Conservation (phyloP, 164 flowering plant species). For the Vitis rotundifolia region DNA sequence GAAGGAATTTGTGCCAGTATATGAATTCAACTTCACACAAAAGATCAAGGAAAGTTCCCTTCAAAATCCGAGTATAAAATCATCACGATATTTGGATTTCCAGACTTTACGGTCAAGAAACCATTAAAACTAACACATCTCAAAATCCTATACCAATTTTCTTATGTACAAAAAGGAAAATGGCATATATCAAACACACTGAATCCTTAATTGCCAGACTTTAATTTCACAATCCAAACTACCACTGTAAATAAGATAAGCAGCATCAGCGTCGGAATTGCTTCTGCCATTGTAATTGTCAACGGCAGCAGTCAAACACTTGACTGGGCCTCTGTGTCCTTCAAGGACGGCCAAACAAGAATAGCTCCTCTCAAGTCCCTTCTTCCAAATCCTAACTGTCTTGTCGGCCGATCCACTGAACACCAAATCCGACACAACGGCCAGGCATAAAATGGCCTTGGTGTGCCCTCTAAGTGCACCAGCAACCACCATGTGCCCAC, state of each 20-base stretch:
- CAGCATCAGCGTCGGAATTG: constrained; percentile 8
- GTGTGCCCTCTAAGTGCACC: constrained; percentile 59
- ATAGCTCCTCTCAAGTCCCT: constrained; percentile 17
- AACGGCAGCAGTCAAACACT: constrained; percentile 31
- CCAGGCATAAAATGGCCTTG: constrained; percentile 36
- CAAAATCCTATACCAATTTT: not conserved
- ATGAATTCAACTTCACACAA: not conserved
- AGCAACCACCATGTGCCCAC: constrained; percentile 32
- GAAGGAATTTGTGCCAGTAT: not conserved
- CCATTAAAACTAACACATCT: not conserved
- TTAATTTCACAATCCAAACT: constrained; percentile 49
- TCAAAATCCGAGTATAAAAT: not conserved
- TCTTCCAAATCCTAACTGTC: constrained; percentile 38
- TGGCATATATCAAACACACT: constrained; percentile 2
- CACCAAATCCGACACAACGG: constrained; percentile 25
- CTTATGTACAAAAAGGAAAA: constrained; percentile 2
- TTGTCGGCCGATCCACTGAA: constrained; percentile 46
- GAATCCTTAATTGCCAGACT: constrained; percentile 38
- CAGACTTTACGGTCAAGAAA: not conserved
- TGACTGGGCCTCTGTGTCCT: constrained; percentile 37
- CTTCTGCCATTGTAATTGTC: constrained; percentile 3
- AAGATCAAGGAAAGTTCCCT: not conserved
- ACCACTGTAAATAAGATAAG: constrained; percentile 50
- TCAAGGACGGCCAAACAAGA: constrained; percentile 33
- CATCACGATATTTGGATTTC: not conserved